Percentiles rank a stretch among this genome's conserved stretches.
Evolutionary conservation across 768 basidiomycete species (phyloP).

Genomic region (Naganishia randhawae): DNA sequence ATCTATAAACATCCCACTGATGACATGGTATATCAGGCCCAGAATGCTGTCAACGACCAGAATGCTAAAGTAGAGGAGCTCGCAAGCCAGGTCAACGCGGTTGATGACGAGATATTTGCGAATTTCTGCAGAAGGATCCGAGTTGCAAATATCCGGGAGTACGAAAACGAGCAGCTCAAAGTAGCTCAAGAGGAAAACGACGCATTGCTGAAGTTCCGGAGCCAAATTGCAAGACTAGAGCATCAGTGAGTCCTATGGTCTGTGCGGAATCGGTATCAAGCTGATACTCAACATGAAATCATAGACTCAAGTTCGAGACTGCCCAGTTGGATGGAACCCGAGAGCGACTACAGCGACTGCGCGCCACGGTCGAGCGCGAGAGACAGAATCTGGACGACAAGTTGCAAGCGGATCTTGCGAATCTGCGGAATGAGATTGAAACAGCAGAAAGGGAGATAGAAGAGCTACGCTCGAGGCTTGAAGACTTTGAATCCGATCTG

Average conservation of each 20-base stretch:
- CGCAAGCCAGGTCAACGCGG: slow-evolving; percentile 62
- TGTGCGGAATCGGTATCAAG: neutral
- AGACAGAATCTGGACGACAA: slow-evolving; percentile 38
- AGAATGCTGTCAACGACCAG: slow-evolving; percentile 35
- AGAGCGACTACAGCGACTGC: slow-evolving; percentile 62
- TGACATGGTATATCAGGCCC: neutral
- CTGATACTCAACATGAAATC: neutral
- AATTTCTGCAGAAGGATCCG: slow-evolving; percentile 25
- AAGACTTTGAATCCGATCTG: slow-evolving; percentile 38
- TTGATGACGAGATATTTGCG: slow-evolving; percentile 72
- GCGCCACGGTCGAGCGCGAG: slow-evolving; percentile 33
- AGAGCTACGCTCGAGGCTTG: slow-evolving; percentile 50
- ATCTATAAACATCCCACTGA: neutral
- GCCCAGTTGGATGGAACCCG: slow-evolving; percentile 66
- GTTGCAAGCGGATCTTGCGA: slow-evolving; percentile 46
- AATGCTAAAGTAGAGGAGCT: slow-evolving; percentile 60
- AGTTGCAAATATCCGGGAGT: slow-evolving; percentile 60
- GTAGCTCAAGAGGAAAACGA: slow-evolving; percentile 80
- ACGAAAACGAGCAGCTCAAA: slow-evolving; percentile 68
- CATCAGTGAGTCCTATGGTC: slow-evolving; percentile 21
- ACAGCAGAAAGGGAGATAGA: slow-evolving; percentile 19
- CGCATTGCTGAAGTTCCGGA: slow-evolving; percentile 51
- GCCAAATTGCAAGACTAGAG: slow-evolving; percentile 9
- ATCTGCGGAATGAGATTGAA: slow-evolving; percentile 12
- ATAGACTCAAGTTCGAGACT: slow-evolving; percentile 73